Evolutionary conservation across 768 basidiomycete genomes (phyloP), one percentile per base, ranked within the genome.

Genomic region (Candolleomyces aberdarensis): DNA sequence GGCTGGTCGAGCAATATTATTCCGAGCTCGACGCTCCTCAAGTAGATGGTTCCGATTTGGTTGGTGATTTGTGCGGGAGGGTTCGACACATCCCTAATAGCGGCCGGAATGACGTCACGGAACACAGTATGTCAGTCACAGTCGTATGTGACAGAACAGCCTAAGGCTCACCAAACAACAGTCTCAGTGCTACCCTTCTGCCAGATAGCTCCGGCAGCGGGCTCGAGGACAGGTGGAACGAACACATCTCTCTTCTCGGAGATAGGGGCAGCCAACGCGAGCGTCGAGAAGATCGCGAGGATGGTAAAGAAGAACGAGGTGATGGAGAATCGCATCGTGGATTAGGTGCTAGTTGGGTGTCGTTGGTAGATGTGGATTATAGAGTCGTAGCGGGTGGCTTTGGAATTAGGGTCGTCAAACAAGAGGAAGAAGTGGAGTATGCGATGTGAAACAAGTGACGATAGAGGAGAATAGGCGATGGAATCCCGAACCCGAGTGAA

Each of bases 41-140:
- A 75, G 53, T 75, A 70, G 57, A 85, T 74, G 58, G 52, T 29
- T 36, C 84, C 84, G 3, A 60, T 36, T 44, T 67, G 66, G 66
- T 84, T 85, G 20, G 83, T 84, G 63, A 85, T 80, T 59, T 83
- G 67, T 4, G 61, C 58, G 0, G 83, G 84, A 31, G 74, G 59
- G 57, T 69, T 63, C 19, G 79, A 74, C 7, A 69, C 73, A 61
- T 83, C 70, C 79, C 79, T 79, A 62, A 17, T 46, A 26, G 15
- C 22, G 51, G 62, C 31, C 40, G 51, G 26, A 39, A 56, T 41
- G n/a, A 43, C 29, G 20, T 40, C 39, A 10, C 51, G 3, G 36
- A 26, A 19, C 26, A 26, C 26, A 26, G 26, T 26, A 2, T 26
- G 26, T 26, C 26, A 26, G 26, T 26, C 26, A 26, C 26, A 26